Percentiles rank a stretch among this genome's conserved stretches.
Evolutionary conservation across 805 yeast species (phyloP).

Genomic region (Cyberlindnera lachancei): DNA sequence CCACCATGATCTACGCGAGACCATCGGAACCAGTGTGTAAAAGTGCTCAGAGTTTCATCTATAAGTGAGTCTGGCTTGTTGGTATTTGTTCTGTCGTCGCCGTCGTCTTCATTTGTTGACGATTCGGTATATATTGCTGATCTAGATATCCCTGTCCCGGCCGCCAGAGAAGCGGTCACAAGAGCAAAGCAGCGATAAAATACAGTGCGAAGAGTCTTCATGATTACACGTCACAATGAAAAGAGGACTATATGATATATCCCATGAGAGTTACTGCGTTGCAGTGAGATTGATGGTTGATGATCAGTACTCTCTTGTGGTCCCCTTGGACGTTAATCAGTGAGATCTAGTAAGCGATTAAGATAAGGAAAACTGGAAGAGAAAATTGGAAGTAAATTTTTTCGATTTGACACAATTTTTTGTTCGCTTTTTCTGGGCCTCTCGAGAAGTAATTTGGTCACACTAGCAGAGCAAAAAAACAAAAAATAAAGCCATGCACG

Average conservation of each 20-base stretch:
- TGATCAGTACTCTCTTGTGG: neutral
- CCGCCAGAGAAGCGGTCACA: neutral
- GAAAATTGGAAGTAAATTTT: too few relatives aligned
- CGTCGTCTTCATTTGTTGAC: neutral
- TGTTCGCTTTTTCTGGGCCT: too few relatives aligned
- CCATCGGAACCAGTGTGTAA: constrained; percentile 7
- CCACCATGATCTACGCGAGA: constrained; percentile 1
- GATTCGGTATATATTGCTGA: neutral
- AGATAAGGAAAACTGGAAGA: too few relatives aligned
- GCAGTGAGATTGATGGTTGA: neutral
- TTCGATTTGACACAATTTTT: too few relatives aligned
- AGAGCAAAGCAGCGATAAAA: constrained; percentile 1
- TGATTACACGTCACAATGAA: too few relatives aligned
- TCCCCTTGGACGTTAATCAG: too few relatives aligned
- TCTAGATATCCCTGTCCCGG: constrained; percentile 1
- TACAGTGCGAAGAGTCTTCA: too few relatives aligned
- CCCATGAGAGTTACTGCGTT: neutral
- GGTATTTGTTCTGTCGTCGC: neutral
- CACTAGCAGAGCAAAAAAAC: too few relatives aligned
- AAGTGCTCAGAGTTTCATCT: constrained; percentile 1
- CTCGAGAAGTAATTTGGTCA: too few relatives aligned
- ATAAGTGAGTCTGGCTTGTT: neutral
- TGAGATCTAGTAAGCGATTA: too few relatives aligned
- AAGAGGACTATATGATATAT: too few relatives aligned
- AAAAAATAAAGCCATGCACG: too few relatives aligned